Conservation (phyloP, 345 rosid species). For the Hirschfeldia incana region DNA sequence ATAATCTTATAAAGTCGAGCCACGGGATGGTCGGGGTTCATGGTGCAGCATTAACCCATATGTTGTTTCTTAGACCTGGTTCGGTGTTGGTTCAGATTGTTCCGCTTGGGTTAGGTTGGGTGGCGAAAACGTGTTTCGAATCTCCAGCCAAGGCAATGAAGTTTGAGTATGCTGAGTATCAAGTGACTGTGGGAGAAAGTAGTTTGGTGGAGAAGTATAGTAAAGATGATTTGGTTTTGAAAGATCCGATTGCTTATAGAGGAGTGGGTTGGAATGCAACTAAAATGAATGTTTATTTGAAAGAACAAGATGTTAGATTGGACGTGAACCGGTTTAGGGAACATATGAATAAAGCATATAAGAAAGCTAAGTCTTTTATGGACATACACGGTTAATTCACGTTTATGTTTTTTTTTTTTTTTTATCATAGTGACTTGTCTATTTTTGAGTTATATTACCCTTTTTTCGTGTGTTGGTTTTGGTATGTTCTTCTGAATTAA, state of each 20-base stretch:
- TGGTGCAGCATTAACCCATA: constrained; percentile 62
- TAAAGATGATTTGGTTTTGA: constrained; percentile 42
- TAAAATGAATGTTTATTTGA: constrained; percentile 57
- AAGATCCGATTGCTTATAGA: constrained; percentile 43
- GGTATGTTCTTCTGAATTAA: background rate
- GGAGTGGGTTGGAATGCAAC: constrained; percentile 44
- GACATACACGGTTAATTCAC: constrained; percentile 25
- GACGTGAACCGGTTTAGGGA: constrained; percentile 49
- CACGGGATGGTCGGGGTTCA: constrained; percentile 63
- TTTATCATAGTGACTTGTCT: background rate
- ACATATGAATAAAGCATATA: constrained; percentile 42
- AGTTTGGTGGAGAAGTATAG: constrained; percentile 53
- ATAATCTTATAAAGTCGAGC: constrained; percentile 48
- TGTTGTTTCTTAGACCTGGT: constrained; percentile 53
- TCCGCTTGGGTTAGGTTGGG: constrained; percentile 55
- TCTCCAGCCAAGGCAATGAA: constrained; percentile 47
- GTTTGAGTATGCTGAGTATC: constrained; percentile 50
- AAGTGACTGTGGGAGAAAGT: constrained; percentile 46
- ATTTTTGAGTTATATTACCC: background rate
- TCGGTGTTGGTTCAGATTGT: constrained; percentile 55
- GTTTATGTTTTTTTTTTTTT: background rate
- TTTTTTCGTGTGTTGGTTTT: background rate
- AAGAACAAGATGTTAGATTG: constrained; percentile 56
- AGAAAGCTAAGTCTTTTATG: constrained; percentile 49
- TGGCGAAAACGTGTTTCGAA: constrained; percentile 44